These are phyloP conservation scores for Cudoniella acicularis DNA, from an alignment of 495 filamentous ascomycete species.

Conservation along the genomic window DNA sequence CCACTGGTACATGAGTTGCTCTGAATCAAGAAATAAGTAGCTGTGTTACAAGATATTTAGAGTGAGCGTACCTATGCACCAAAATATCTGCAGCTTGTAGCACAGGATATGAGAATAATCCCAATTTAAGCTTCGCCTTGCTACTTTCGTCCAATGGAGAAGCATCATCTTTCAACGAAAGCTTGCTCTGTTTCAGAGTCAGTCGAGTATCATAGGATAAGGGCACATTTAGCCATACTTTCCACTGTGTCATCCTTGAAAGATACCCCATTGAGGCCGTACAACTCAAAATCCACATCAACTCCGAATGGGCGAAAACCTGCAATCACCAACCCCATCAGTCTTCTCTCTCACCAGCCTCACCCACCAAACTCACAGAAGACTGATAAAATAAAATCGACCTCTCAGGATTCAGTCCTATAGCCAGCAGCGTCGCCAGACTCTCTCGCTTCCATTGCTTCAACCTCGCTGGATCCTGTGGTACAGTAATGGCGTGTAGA, in stretches of 20 bases:
- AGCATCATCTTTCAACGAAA: slow-evolving; percentile 52
- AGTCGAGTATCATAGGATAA: neutral
- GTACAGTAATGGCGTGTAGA: slow-evolving; percentile 83
- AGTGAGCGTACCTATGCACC: slow-evolving; percentile 59
- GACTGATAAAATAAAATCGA: slow-evolving; percentile 80
- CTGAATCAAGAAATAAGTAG: slow-evolving; percentile 31
- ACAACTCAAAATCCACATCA: slow-evolving; percentile 96
- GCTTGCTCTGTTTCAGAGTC: slow-evolving; percentile 56
- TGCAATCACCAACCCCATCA: slow-evolving; percentile 26
- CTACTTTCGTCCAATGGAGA: slow-evolving; percentile 47
- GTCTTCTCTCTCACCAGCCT: neutral
- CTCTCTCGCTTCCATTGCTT: slow-evolving; percentile 63
- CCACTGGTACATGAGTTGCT: slow-evolving; percentile 93
- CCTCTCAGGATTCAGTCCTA: slow-evolving; percentile 73
- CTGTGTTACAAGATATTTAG: neutral
- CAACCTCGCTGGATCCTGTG: slow-evolving; percentile 57
- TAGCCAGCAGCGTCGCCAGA: slow-evolving; percentile 74
- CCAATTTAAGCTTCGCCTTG: slow-evolving; percentile 66
- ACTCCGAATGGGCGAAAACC: slow-evolving; percentile 76
- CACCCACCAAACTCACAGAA: neutral
- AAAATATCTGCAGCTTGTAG: slow-evolving; percentile 94
- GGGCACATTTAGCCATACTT: slow-evolving; percentile 48
- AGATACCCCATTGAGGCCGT: slow-evolving; percentile 86
- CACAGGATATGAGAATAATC: slow-evolving; percentile 95
- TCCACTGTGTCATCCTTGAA: slow-evolving; percentile 97